phyloP scores from a whole-genome alignment of 2,329 filamentous ascomycete species.

The Furcasterigmium sp. region DNA sequence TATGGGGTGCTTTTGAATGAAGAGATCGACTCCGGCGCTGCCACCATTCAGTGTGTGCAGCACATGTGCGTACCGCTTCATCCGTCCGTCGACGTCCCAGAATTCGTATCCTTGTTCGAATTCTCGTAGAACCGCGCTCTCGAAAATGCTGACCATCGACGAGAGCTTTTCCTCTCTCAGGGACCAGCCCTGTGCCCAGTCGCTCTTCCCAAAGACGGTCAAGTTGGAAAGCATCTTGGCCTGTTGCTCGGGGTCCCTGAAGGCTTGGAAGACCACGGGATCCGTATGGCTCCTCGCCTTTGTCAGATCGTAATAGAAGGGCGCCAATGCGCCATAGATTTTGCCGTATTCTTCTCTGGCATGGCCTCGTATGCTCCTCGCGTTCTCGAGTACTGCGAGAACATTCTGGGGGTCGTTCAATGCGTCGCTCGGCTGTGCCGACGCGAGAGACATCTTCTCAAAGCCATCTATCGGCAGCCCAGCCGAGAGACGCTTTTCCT shows the following conservation, averaged over 20 bases:
- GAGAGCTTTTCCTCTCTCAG: slow-evolving; percentile 67
- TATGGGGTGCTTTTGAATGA: slow-evolving; percentile 83
- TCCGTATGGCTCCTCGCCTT: slow-evolving; percentile 69
- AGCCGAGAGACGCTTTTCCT: slow-evolving; percentile 39
- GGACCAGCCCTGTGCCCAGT: slow-evolving; percentile 70
- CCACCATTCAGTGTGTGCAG: slow-evolving; percentile 79
- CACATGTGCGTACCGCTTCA: slow-evolving; percentile 86
- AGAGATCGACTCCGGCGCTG: slow-evolving; percentile 71
- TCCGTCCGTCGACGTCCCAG: slow-evolving; percentile 81
- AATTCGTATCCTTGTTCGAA: slow-evolving; percentile 90
- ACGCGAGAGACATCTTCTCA: slow-evolving; percentile 62
- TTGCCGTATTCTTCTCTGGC: slow-evolving; percentile 89
- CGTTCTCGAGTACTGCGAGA: slow-evolving; percentile 63
- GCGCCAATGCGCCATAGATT: slow-evolving; percentile 80
- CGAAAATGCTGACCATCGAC: slow-evolving; percentile 76
- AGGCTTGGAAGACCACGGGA: slow-evolving; percentile 79
- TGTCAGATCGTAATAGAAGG: slow-evolving; percentile 82
- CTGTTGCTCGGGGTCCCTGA: slow-evolving; percentile 83
- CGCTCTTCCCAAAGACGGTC: slow-evolving; percentile 70
- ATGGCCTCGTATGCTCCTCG: slow-evolving; percentile 74
- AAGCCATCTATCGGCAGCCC: slow-evolving; percentile 59
- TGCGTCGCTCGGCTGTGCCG: slow-evolving; percentile 33
- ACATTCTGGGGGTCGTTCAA: slow-evolving; percentile 58
- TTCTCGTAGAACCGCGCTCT: slow-evolving; percentile 83
- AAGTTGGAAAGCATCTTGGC: slow-evolving; percentile 84